Percentiles rank a stretch among this genome's conserved stretches.
Evolutionary conservation across 345 rosid genomes (phyloP).

Genomic region (Pelargonium nanum): DNA sequence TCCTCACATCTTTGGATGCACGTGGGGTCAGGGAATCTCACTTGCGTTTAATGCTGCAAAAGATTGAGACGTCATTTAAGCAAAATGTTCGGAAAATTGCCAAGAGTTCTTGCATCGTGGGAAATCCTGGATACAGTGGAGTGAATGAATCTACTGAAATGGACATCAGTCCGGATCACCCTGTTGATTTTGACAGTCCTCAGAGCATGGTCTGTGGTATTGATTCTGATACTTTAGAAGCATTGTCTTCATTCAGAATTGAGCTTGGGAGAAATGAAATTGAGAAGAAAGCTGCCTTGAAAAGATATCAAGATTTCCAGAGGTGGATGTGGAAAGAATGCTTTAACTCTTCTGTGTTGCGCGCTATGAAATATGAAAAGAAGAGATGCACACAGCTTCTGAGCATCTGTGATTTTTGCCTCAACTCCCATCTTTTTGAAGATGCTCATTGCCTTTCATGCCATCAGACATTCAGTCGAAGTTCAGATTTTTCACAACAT

Average conservation of each 20-base stretch:
- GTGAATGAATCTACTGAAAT: slow-evolving; percentile 33
- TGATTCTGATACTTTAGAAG: slow-evolving; percentile 34
- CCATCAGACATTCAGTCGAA: slow-evolving; percentile 44
- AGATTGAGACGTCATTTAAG: slow-evolving; percentile 70
- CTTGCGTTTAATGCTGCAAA: slow-evolving; percentile 78
- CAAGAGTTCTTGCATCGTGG: slow-evolving; percentile 18
- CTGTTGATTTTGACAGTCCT: slow-evolving; percentile 42
- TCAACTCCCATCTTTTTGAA: slow-evolving; percentile 37
- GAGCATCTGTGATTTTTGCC: slow-evolving; percentile 61
- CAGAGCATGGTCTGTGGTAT: slow-evolving; percentile 47
- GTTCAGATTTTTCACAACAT: slow-evolving; percentile 25
- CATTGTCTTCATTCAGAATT: slow-evolving; percentile 51
- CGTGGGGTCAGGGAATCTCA: slow-evolving; percentile 97
- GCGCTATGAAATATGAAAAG: slow-evolving; percentile 51
- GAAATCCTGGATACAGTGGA: slow-evolving; percentile 21
- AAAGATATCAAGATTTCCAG: slow-evolving; percentile 68
- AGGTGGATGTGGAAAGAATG: slow-evolving; percentile 79
- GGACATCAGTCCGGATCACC: slow-evolving; percentile 31
- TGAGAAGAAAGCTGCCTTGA: slow-evolving; percentile 55
- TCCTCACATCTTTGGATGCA: slow-evolving; percentile 63
- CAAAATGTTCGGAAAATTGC: slow-evolving; percentile 35
- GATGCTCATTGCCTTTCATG: slow-evolving; percentile 54
- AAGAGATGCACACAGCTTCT: slow-evolving; percentile 44
- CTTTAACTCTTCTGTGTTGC: slow-evolving; percentile 29
- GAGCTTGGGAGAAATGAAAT: slow-evolving; percentile 62